Evolutionary conservation across 768 basidiomycete species (phyloP).

Genomic region (Rhizopogon salebrosus): DNA sequence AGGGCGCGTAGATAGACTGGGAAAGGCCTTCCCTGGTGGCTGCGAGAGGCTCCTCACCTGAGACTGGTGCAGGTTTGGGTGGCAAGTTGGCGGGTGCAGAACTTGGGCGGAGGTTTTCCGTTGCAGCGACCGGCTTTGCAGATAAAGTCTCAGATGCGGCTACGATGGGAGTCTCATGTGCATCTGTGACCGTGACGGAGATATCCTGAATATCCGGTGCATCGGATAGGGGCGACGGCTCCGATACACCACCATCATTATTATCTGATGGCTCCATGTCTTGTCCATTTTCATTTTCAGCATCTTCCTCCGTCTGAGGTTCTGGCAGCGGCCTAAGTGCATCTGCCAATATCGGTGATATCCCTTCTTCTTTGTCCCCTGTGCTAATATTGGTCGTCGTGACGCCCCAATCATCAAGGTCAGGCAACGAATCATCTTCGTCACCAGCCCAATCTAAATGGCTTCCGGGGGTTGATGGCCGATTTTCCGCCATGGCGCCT

Average conservation of each 20-base stretch:
- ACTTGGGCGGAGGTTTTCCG: conserved; percentile 11
- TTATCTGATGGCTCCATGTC: conserved; percentile 17
- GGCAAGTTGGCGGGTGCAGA: conserved; percentile 11
- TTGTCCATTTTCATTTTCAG: conserved; percentile 12
- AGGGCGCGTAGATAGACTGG: conserved; percentile 22
- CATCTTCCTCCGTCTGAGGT: conserved; percentile 23
- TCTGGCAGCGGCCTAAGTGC: conserved; percentile 58
- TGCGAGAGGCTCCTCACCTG: conserved; percentile 9
- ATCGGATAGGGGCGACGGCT: conserved; percentile 6
- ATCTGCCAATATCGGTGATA: conserved; percentile 67
- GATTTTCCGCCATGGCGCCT: conserved; percentile 62
- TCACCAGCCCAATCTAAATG: conserved; percentile 90
- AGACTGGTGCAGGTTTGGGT: conserved; percentile 4
- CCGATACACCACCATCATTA: conserved; percentile 4
- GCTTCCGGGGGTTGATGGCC: conserved; percentile 67
- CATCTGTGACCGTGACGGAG: neutral
- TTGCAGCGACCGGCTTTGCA: conserved; percentile 34
- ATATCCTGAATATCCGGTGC: neutral
- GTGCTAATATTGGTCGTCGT: conserved; percentile 31
- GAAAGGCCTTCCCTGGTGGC: conserved; percentile 17
- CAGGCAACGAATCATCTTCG: conserved; percentile 75
- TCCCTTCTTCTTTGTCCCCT: conserved; percentile 34
- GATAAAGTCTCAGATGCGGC: conserved; percentile 25
- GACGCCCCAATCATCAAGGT: conserved; percentile 84
- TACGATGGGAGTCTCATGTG: conserved; percentile 10